Evolutionary conservation across 2,329 filamentous ascomycete species (phyloP), one percentile per base, ranked within the genome.

Genomic region (Trichophyton benhamiae): DNA sequence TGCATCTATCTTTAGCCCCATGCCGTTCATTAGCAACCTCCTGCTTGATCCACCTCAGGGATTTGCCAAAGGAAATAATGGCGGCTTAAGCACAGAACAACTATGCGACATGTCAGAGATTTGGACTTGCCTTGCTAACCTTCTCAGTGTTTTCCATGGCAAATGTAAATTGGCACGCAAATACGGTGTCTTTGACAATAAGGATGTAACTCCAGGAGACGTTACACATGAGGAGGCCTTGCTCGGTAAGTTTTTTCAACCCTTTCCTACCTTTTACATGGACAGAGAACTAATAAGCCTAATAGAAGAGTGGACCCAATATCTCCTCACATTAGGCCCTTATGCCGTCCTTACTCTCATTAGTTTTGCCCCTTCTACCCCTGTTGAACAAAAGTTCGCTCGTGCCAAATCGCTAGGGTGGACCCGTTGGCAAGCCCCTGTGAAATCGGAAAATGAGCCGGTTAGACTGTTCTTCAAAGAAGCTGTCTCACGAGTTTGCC

Each of bases 71-170:
- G 83, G 83, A 1, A 86, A 86, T 65, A 68, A 68, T 13, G 75
- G 72, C 11, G 83, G 83, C 0, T 72, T 86, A 46, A 78, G 75
- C 6, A 76, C 79, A 3, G 76, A 78, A 60, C 78, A 86, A 66
- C 74, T 86, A 8, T 85, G 83, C 65, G 83, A 86, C 67, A 84
- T 86, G 77, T 82, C 78, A 44, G 84, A 86, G 66, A 76, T 86
- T 9, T 86, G 83, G 83, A 83, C 79, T 8, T 85, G 83, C 66
- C 69, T 86, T 46, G 76, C 77, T 20, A 78, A 80, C 4, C 71
- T 87, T 6, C 70, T 86, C 2, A 78, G 82, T 59, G 78, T 77
- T 8, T 79, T 85, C 57, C 78, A 81, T 61, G 82, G 79, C 1
- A 78, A 79, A 59, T 78, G 78, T 30, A 73, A 75, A 22, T 78